These are phyloP conservation scores for Cryptococcus floricola DNA, from an alignment of 1,284 basidiomycete species.

Conservation along the genomic window DNA sequence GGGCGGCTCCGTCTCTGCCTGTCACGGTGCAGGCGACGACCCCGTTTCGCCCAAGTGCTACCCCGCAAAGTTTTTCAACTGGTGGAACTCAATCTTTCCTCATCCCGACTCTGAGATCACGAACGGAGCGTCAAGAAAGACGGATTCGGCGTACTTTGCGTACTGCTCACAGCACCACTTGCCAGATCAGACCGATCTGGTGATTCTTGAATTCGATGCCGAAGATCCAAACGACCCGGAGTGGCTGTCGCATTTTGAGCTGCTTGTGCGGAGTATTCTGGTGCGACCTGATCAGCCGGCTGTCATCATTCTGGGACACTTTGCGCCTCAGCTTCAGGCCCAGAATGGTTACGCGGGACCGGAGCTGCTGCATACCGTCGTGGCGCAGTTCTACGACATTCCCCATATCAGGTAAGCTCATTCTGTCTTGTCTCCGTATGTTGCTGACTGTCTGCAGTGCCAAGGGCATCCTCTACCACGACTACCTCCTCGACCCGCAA, in stretches of 20 bases:
- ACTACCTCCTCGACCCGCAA: constrained; percentile 70
- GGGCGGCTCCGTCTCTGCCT: constrained; percentile 83
- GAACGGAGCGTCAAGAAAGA: constrained; percentile 87
- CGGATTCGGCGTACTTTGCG: constrained; percentile 86
- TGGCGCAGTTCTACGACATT: constrained; percentile 92
- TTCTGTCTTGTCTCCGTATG: neutral
- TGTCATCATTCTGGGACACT: constrained; percentile 84
- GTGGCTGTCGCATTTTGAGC: constrained; percentile 78
- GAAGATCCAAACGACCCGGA: constrained; percentile 71
- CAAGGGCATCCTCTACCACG: constrained; percentile 74
- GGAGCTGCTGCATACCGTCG: constrained; percentile 77
- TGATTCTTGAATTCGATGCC: constrained; percentile 87
- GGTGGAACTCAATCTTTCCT: constrained; percentile 93
- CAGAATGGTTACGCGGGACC: constrained; percentile 77
- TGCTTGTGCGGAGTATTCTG: constrained; percentile 82
- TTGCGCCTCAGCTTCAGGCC: constrained; percentile 73
- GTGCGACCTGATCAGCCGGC: constrained; percentile 83
- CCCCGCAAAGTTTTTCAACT: constrained; percentile 85
- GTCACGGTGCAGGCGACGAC: constrained; percentile 88
- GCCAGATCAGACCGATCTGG: constrained; percentile 83
- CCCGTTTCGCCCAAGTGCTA: constrained; percentile 80
- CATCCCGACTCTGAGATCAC: constrained; percentile 91
- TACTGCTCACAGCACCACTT: constrained; percentile 87
- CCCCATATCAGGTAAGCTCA: constrained; percentile 69
- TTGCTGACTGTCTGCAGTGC: constrained; percentile 52